Conservation (phyloP, 176 grass and related monocot species). For the Avena atlantica region DNA sequence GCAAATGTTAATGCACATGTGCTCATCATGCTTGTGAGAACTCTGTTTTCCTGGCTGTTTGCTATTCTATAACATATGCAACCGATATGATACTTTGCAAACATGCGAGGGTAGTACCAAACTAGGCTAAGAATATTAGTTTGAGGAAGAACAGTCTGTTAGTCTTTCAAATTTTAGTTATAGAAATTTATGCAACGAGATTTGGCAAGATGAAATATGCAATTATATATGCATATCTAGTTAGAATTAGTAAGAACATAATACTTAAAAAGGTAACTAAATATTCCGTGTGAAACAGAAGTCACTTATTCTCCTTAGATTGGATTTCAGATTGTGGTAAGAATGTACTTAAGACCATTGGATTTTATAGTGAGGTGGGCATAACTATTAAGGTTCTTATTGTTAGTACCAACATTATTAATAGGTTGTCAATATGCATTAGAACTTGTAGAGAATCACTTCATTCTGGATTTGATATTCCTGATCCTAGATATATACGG, state of each 20-base stretch:
- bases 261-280: background rate
- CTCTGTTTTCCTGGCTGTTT: background rate
- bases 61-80: background rate
- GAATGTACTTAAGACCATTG: background rate
- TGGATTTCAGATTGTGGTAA: background rate
- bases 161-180: background rate
- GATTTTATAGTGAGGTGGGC: background rate
- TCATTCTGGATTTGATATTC: background rate
- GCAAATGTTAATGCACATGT: background rate
- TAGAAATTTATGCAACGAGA: background rate
- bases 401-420: background rate
- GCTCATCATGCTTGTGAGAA: background rate
- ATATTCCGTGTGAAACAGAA: background rate
- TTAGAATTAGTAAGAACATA: background rate
- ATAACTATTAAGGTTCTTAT: background rate
- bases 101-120: background rate
- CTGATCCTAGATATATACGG: background rate
- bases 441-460: background rate
- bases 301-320: background rate
- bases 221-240: background rate
- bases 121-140: background rate
- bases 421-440: background rate
- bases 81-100: background rate
- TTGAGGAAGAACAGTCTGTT: background rate
- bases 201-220: background rate